phyloP scores from a whole-genome alignment of 1,284 basidiomycete species.

The Volvariella volvacea region DNA sequence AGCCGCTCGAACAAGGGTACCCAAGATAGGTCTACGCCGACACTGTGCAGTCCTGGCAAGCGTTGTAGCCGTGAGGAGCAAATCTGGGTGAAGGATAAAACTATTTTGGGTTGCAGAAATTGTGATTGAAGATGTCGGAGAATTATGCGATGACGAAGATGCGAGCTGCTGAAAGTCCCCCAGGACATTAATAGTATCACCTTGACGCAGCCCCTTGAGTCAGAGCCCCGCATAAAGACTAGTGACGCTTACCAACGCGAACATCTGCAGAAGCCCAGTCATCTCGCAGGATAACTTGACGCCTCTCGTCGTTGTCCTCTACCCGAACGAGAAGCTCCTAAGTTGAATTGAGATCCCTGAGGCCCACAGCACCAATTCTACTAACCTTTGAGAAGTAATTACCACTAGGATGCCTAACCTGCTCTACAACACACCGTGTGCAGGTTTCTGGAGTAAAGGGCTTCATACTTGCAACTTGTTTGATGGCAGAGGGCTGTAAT shows the following conservation, averaged over 20 bases:
- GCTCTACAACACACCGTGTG: constrained; percentile 47
- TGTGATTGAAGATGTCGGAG: constrained; percentile 36
- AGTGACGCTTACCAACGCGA: constrained; percentile 36
- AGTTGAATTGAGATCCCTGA: no score
- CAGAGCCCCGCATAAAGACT: neutral
- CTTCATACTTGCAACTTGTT: constrained; percentile 5
- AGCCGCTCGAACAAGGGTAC: constrained; percentile 49
- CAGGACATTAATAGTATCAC: constrained; percentile 75
- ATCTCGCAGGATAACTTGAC: constrained; percentile 51
- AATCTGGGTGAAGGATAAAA: constrained; percentile 84
- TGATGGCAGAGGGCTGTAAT: constrained; percentile 10
- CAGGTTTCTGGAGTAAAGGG: constrained; percentile 15
- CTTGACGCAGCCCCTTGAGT: constrained; percentile 28
- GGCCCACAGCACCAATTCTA: constrained; percentile 6
- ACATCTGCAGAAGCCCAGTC: constrained; percentile 62
- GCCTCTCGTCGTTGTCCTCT: constrained; percentile 29
- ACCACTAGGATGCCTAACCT: constrained; percentile 8
- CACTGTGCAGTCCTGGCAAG: constrained; percentile 81
- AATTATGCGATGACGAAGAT: constrained; percentile 23
- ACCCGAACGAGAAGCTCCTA: constrained; percentile 39
- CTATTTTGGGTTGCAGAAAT: constrained; percentile 54
- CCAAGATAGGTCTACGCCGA: constrained; percentile 74
- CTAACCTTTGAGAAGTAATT: neutral
- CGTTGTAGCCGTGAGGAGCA: constrained; percentile 83
- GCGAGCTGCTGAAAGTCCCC: constrained; percentile 38